Percentiles rank a stretch among this genome's conserved stretches.
Conservation (phyloP, 2,329 filamentous ascomycete species). For the Xylariales sp. region DNA sequence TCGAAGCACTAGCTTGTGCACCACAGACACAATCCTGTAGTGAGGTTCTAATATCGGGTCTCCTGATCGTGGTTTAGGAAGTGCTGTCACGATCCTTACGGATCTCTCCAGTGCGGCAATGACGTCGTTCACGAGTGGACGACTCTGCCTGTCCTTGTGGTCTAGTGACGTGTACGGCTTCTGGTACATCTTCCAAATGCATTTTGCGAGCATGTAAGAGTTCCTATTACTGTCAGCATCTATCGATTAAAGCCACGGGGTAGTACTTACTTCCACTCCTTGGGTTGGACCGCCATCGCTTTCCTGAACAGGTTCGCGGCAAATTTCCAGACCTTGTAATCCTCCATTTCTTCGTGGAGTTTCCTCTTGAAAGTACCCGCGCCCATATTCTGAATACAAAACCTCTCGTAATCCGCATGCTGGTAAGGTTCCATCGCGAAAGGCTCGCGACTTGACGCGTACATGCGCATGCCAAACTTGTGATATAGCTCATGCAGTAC, state of each 20-base stretch:
- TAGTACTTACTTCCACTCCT: conserved; percentile 49
- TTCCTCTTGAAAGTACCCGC: conserved; percentile 47
- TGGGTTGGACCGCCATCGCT: conserved; percentile 49
- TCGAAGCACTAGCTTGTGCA: conserved; percentile 72
- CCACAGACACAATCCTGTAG: conserved; percentile 79
- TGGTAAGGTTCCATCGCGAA: conserved; percentile 60
- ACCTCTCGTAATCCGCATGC: conserved; percentile 52
- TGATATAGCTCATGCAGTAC: conserved; percentile 55
- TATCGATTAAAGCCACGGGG: neutral
- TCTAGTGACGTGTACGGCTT: conserved; percentile 40
- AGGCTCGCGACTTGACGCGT: conserved; percentile 57
- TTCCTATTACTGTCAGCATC: conserved; percentile 36
- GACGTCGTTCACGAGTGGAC: conserved; percentile 36
- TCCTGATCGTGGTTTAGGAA: conserved; percentile 52
- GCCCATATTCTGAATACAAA: conserved; percentile 48
- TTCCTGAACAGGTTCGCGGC: conserved; percentile 51
- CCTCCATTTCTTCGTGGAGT: conserved; percentile 51
- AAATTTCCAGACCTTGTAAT: conserved; percentile 59
- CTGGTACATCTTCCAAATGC: conserved; percentile 60
- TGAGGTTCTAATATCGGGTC: conserved; percentile 88
- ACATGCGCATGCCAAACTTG: conserved; percentile 58
- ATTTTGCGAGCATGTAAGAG: conserved; percentile 57
- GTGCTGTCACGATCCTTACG: conserved; percentile 43
- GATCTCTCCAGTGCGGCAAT: conserved; percentile 47
- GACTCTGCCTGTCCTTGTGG: conserved; percentile 33